Conservation (phyloP, 805 yeast genomes). For the Lachancea meyersii region DNA sequence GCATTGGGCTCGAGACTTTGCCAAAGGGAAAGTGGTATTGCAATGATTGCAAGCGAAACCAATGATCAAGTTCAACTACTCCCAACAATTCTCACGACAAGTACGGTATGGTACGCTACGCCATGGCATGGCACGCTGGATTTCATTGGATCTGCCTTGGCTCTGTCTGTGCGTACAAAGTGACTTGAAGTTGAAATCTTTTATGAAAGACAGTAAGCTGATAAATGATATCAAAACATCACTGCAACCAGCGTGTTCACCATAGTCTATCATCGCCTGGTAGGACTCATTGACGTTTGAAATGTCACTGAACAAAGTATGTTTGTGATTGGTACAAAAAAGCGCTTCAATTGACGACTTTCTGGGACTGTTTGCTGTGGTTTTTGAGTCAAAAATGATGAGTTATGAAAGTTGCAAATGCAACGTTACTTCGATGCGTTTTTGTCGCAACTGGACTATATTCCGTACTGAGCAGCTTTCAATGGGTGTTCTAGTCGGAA, state of each 20-base stretch:
- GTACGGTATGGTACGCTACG: no score
- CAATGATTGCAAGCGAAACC: slow-evolving; percentile 46
- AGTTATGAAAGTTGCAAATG: not conserved
- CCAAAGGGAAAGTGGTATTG: slow-evolving; percentile 87
- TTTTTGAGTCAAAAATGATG: not conserved
- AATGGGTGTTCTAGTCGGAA: no score
- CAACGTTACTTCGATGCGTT: no score
- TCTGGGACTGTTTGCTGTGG: not conserved
- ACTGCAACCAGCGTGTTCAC: not conserved
- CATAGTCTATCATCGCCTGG: not conserved
- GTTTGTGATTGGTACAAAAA: not conserved
- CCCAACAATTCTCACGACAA: no score
- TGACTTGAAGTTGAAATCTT: not conserved
- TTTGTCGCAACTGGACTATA: no score
- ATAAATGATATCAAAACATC: not conserved
- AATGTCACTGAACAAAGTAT: slow-evolving; percentile 12
- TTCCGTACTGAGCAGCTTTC: no score
- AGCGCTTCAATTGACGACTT: not conserved
- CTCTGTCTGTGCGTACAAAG: no score
- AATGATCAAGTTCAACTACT: not conserved
- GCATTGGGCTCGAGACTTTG: slow-evolving; percentile 78
- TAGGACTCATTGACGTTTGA: not conserved
- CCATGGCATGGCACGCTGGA: no score
- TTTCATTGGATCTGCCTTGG: no score
- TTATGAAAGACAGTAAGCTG: not conserved